Percentiles rank a stretch among this genome's conserved stretches.
Conservation (phyloP, 1,139 yeast species). For the Magnusiomyces suaveolens region DNA sequence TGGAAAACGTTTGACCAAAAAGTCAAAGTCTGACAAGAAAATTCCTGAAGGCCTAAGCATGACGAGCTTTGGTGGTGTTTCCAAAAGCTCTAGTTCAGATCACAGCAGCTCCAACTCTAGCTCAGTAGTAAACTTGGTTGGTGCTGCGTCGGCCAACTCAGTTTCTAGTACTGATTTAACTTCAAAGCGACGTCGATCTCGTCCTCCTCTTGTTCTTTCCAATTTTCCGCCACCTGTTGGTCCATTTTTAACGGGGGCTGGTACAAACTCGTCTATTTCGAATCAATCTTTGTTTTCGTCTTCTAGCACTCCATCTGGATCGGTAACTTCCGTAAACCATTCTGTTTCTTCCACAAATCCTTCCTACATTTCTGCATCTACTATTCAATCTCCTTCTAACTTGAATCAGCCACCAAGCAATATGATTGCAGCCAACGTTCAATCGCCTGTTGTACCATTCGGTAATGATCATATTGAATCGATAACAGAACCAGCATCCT, state of each 20-base stretch:
- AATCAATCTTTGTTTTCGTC: not conserved
- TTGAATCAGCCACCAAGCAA: not conserved
- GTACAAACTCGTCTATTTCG: not conserved
- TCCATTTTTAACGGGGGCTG: not conserved
- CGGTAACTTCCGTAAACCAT: not conserved
- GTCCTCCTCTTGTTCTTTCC: slow-evolving; percentile 1
- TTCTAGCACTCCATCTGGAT: not conserved
- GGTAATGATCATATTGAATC: not conserved
- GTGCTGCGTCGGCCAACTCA: not conserved
- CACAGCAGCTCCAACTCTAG: not conserved
- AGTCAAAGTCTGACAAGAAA: not conserved
- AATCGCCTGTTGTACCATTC: not conserved
- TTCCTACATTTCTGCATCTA: not conserved
- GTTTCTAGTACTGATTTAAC: not conserved
- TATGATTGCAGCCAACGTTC: not conserved
- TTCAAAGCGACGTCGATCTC: not conserved
- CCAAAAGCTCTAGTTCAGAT: not conserved
- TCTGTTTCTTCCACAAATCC: not conserved
- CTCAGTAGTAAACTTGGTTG: not conserved
- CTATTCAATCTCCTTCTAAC: not conserved
- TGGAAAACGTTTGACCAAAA: not conserved
- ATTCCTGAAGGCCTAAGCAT: not conserved
- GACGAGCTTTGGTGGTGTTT: not conserved
- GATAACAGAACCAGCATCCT: not conserved
- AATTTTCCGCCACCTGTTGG: not conserved